phyloP scores from a whole-genome alignment of 2,329 filamentous ascomycete species.

The Claviceps humidiphila region DNA sequence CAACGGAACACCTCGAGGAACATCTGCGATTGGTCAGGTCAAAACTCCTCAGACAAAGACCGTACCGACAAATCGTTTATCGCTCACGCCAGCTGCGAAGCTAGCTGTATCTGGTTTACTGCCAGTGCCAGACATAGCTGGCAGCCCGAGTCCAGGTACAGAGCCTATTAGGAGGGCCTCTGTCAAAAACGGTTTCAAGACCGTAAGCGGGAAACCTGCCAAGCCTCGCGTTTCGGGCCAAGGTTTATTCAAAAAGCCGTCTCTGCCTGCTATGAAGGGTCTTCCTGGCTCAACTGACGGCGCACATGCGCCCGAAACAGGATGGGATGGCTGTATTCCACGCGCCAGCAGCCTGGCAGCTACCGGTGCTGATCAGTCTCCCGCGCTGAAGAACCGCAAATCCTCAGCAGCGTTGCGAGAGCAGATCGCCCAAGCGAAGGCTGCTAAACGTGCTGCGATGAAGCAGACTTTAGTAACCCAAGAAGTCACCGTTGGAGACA shows the following conservation, averaged over 20 bases:
- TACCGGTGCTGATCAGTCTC: constrained; percentile 8
- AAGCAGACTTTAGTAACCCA: constrained; percentile 18
- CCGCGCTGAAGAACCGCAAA: constrained; percentile 31
- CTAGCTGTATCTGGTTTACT: constrained; percentile 15
- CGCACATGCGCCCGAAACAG: constrained; percentile 4
- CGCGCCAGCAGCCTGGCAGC: constrained; percentile 9
- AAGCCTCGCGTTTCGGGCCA: constrained; percentile 40
- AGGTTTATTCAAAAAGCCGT: constrained; percentile 42
- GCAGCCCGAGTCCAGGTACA: constrained; percentile 28
- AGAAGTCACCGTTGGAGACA: constrained; percentile 1
- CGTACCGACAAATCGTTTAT: constrained; percentile 10
- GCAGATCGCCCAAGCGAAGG: constrained; percentile 86
- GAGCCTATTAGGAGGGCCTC: constrained; percentile 12
- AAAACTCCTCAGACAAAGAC: constrained; percentile 15
- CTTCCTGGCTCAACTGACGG: constrained; percentile 5
- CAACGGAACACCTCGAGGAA: constrained; percentile 29
- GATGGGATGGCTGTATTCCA: constrained; percentile 20
- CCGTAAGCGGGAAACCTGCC: constrained; percentile 29
- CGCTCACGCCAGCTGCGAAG: constrained; percentile 11
- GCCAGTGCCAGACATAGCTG: constrained; percentile 11
- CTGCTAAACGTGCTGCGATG: constrained; percentile 50
- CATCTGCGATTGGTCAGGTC: constrained; percentile 9
- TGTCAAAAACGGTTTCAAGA: constrained; percentile 32
- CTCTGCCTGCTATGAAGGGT: constrained; percentile 26
- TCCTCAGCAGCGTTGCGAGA: constrained; percentile 74